Evolutionary conservation across 176 grass and related monocot species (phyloP), one percentile per base, ranked within the genome.

Genomic region (Chloris gayana): DNA sequence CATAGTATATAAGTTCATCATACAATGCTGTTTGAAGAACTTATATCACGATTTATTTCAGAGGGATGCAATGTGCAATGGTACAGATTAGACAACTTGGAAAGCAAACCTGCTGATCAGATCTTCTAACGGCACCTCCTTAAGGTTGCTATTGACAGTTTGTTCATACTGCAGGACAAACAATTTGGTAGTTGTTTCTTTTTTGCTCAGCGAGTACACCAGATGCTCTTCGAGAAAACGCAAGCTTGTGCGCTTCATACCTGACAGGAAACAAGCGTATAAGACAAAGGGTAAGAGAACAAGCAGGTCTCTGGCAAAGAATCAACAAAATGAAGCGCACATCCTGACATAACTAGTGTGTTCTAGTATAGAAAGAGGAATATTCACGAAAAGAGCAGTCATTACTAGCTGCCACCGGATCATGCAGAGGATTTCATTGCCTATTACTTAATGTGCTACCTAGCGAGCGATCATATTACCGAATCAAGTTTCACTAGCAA

Each of bases 31-130:
- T 64, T 82, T 66, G 49, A 81, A 18, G 75, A 87, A 80, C 24
- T 69, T 9, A 69, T 14, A 0, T 41, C 10, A 11, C 73, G 42
- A 26, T 12, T 69, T n/a, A n/a, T n/a, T n/a, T n/a, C n/a, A n/a
- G n/a, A n/a, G n/a, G n/a, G n/a, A n/a, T n/a, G n/a, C n/a, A n/a
- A n/a, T n/a, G n/a, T n/a, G n/a, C n/a, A 64, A 69, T 21, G 5
- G 27, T 70, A 69, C 27, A 76, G 73, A 78, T 54, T 37, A 59
- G 62, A 8, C 25, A 67, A 37, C 31, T 14, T 22, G 13, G 47
- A 50, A 77, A 58, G 67, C 84, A 82, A 70, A 93, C 91, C 91
- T 93, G 45, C 6, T 17, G n/a, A 90, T 58, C 70, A 93, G 49
- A 35, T 75, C 35, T 85, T 87, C 56, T 35, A 93, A n/a, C 72